These are phyloP conservation scores for Heritiera littoralis DNA, from an alignment of 345 rosid genomes.

Conservation along the genomic window DNA sequence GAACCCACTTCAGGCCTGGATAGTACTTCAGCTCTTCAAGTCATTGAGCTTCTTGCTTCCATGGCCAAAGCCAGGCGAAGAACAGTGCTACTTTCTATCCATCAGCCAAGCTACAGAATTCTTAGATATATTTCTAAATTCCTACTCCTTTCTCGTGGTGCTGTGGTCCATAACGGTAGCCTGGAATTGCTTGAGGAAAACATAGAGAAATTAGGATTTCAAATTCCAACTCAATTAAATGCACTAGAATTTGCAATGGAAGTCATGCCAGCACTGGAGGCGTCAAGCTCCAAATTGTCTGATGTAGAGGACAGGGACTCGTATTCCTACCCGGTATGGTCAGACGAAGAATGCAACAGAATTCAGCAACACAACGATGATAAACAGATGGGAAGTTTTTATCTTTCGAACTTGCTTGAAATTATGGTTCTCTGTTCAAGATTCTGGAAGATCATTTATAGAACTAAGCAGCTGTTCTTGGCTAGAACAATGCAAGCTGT, in stretches of 20 bases:
- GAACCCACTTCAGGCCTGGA: constrained; percentile 95
- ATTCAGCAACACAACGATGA: constrained; percentile 23
- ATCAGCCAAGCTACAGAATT: constrained; percentile 76
- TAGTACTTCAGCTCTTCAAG: constrained; percentile 78
- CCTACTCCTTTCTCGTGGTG: constrained; percentile 56
- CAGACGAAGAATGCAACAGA: constrained; percentile 26
- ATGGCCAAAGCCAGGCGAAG: constrained; percentile 65
- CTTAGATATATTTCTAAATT: constrained; percentile 66
- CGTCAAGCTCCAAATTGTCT: constrained; percentile 27
- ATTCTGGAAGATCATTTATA: constrained; percentile 76
- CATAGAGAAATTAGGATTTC: constrained; percentile 54
- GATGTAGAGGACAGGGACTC: constrained; percentile 6
- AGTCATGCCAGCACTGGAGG: constrained; percentile 51
- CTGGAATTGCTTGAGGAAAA: constrained; percentile 64
- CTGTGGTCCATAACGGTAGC: constrained; percentile 58
- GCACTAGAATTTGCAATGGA: constrained; percentile 87
- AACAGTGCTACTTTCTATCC: constrained; percentile 64
- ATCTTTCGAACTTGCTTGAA: constrained; percentile 42
- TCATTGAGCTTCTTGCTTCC: constrained; percentile 72
- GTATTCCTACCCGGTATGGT: constrained; percentile 34
- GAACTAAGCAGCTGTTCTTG: constrained; percentile 75
- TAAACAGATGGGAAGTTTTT: constrained; percentile 10
- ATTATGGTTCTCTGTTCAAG: constrained; percentile 69
- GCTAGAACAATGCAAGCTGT: constrained; percentile 91
- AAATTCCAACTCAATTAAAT: constrained; percentile 68